Evolutionary conservation across 768 basidiomycete genomes (phyloP).

Genomic region (Xerocomellus amylosporus): DNA sequence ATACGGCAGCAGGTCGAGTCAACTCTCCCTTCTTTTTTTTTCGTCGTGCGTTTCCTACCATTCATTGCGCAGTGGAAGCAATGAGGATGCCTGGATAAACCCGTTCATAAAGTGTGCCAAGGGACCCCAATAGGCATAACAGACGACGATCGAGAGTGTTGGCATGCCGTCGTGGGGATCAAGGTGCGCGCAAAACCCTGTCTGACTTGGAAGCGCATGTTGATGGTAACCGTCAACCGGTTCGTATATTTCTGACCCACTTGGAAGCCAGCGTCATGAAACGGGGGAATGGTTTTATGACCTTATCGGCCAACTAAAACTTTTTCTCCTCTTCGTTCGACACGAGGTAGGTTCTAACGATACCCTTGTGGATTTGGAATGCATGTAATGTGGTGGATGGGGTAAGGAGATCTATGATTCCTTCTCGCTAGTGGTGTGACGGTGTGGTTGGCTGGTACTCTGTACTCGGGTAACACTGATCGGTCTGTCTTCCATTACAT

Average conservation of each 20-base stretch:
- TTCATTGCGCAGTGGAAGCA: background rate
- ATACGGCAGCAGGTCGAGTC: conserved; percentile 11
- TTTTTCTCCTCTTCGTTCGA: background rate
- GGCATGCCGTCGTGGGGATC: background rate
- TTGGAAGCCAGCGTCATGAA: background rate
- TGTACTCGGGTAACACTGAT: background rate
- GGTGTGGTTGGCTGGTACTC: background rate
- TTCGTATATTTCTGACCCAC: background rate
- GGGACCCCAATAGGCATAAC: background rate
- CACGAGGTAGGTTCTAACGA: conserved; percentile 4
- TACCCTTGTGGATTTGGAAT: background rate
- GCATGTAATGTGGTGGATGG: background rate
- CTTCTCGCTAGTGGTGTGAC: background rate
- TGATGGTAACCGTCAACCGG: background rate
- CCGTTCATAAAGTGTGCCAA: background rate
- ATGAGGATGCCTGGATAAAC: conserved; percentile 3
- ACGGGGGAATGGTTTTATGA: background rate
- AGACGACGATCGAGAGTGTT: background rate
- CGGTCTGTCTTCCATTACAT: conserved; percentile 1
- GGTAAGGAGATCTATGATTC: background rate
- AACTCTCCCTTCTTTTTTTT: background rate
- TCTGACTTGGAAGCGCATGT: conserved; percentile 5
- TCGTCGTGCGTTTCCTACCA: background rate
- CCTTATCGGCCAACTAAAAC: conserved; percentile 2
- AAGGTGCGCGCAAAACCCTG: background rate